Base-by-base conservation (phyloP, 169 alveolate genomes). In the Perkinsus olseni region DNA sequence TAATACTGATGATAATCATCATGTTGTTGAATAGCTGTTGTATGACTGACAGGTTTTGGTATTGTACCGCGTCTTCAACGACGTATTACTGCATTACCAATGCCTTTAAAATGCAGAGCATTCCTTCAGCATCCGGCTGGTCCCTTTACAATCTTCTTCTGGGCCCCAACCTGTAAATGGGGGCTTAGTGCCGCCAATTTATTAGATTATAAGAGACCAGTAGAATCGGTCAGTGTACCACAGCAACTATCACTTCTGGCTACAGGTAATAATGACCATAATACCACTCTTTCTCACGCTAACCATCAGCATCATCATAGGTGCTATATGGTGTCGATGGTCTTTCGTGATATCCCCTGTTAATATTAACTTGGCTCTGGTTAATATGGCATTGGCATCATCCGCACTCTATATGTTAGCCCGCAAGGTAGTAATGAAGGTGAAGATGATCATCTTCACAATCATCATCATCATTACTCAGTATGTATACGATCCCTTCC, bases 111-210 rank as follows among this genome's bases (percentile, higher is more conserved):
- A 62, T 13, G 28, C 17, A 8, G 82, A 62, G 28, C 34, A 62
- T 62, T 62, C 31, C 82, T 62, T 62, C 13, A 62, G 17, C 99
- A 97, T 91, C 98, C 98, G 0, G 99, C 99, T 20, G 99, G 99
- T 4, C 98, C 99, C 24, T 97, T 98, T 93, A 97, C 99, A 38
- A 98, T 97, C 74, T 98, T 97, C 96, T 98, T 98, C 94, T 98
- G 99, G 97, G 99, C 99, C 24, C 99, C 99, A 1, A 94, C 98
- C 4, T 97, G 97, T 92, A 98, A 98, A 94, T 98, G 99, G 99
- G 96, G 96, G 40, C 97, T 98, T 62, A 97, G 98, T 20, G 91
- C 98, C 50, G 99, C 99, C 24, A 98, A 98, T 94, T 50, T 98
- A 34, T 95, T 96, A 38, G 99, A 98, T 74, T 94, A 97, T 62